Evolutionary conservation across 2,329 filamentous ascomycete species (phyloP), one percentile per base, ranked within the genome.

Genomic region (Mycosphaerella sp.): DNA sequence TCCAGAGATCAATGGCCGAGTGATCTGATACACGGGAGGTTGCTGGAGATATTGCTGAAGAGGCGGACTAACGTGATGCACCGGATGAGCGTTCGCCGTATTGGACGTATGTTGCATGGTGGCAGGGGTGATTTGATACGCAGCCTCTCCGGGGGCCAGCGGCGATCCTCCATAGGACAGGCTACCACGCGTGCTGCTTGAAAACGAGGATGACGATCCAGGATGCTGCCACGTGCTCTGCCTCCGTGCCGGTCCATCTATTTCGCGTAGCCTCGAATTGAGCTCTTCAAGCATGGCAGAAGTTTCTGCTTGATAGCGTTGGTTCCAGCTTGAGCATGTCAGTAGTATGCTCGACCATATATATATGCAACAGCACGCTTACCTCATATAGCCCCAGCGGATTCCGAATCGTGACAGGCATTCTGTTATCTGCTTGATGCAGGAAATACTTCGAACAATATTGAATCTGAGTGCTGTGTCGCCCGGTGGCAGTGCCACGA

Each of bases 321-420:
- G 74, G 14, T 72, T 74, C 74, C 74, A 77, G 60, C 74, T 69
- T 34, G n/a, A 14, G 34, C 36, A 45, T 41, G 34, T 32, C n/a
- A 21, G 11, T 17, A 55, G 21, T 21, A 21, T 59, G 41, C 45
- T 29, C n/a, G 17, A 31, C 45, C 42, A 36, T 23, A 46, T 36
- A 9, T 36, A 9, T 36, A 32, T 4, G 21, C 10, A 26, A 8
- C 26, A 48, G 21, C 26, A 5, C 5, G 55, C 64, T 54, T 48
- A 67, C 66, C 66, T 74, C 53, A 74, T 74, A 58, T 75, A 76
- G 26, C 76, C 76, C 62, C 76, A 78, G 11, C 75, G 68, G 17
- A 73, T 64, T 12, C 76, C 76, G 45, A 78, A 76, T 7, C 67
- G 66, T 17, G 73, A 72, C 1, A 78, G 67, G 38, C 75, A 72